Percentiles rank a stretch among this genome's conserved stretches.
Evolutionary conservation across 2,329 filamentous ascomycete species (phyloP).

Genomic region (Dothideomycetes sp.): DNA sequence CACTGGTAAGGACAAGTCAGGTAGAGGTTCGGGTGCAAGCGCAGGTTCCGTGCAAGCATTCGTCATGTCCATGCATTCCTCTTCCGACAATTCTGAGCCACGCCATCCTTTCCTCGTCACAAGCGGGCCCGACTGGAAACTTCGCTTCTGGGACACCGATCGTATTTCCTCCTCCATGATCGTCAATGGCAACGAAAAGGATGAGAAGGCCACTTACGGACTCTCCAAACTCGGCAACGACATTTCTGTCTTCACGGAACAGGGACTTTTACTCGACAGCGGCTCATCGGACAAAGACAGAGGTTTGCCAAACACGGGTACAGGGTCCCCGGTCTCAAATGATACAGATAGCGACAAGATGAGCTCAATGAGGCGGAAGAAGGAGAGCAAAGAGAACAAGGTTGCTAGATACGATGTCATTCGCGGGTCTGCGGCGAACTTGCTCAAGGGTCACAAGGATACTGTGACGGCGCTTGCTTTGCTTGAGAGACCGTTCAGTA

Average conservation of each 20-base stretch:
- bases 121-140: slow-evolving; percentile 78
- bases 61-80: slow-evolving; percentile 59
- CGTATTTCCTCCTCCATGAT: slow-evolving; percentile 69
- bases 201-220: slow-evolving; percentile 64
- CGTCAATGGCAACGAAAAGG: slow-evolving; percentile 63
- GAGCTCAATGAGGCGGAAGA: slow-evolving; percentile 29
- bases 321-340: not conserved
- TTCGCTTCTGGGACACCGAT: slow-evolving; percentile 87
- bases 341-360: slow-evolving; percentile 19
- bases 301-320: not conserved
- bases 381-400: slow-evolving; percentile 23
- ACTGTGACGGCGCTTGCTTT: slow-evolving; percentile 80
- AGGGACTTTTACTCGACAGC: not conserved
- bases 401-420: slow-evolving; percentile 77
- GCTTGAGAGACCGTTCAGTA: slow-evolving; percentile 79
- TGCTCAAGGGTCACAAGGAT: slow-evolving; percentile 81
- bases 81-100: slow-evolving; percentile 60
- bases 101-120: slow-evolving; percentile 78
- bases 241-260: slow-evolving; percentile 30
- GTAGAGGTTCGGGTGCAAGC: slow-evolving; percentile 39
- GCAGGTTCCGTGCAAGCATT: slow-evolving; percentile 63
- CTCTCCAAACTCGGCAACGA: slow-evolving; percentile 31
- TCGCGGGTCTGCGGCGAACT: slow-evolving; percentile 74
- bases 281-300: slow-evolving; percentile 5
- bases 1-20: slow-evolving; percentile 11